Evolutionary conservation across 495 filamentous ascomycete genomes (phyloP), one percentile per base, ranked within the genome.

Genomic region (Penicillium ochrochloron): DNA sequence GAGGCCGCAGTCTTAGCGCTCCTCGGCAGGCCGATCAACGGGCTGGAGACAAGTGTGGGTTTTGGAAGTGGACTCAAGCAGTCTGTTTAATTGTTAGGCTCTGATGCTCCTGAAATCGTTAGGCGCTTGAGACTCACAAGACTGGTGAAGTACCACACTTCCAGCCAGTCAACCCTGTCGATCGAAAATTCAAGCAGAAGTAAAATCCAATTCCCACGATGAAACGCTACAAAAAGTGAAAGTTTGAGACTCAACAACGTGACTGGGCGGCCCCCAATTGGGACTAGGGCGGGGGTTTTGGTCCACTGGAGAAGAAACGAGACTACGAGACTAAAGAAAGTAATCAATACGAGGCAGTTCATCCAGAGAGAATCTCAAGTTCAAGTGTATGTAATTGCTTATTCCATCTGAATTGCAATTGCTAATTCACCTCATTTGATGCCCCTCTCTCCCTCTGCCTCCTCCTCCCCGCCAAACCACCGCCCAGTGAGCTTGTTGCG

Each of bases 221-320:
- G 42, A 44, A 44, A 44, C 42, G n/a, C 42, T 21, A n/a, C 39
- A 14, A 42, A 42, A 42, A 41, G 17, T 31, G 27, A 31, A 52
- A 52, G 12, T 52, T 52, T 56, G 33, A 29, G 33, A 57, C 56
- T 33, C 41, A 57, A 42, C 34, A 10, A 50, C 57, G 61, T 50
- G 35, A 53, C 53, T 46, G 17, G 68, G 27, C 21, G 48, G 56
- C 0, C 31, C 62, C 66, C 37, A 69, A 75, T 57, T n/a, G 11
- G 68, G 75, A 51, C 63, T 76, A 78, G 76, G 61, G 76, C 76
- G 76, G 76, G 76, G 73, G 41, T 23, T 44, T 27, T 27, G 35
- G 8, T 31, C 23, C n/a, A 41, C 39, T 37, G 33, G 56, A 63
- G 34, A 46, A 19, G 31, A 59, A 15, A 34, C 52, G 57, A 50